A percentile compares a stretch with the other conserved stretches of the same genome.
Conservation (phyloP, 2,329 filamentous ascomycete genomes). For the Fusarium falciforme region DNA sequence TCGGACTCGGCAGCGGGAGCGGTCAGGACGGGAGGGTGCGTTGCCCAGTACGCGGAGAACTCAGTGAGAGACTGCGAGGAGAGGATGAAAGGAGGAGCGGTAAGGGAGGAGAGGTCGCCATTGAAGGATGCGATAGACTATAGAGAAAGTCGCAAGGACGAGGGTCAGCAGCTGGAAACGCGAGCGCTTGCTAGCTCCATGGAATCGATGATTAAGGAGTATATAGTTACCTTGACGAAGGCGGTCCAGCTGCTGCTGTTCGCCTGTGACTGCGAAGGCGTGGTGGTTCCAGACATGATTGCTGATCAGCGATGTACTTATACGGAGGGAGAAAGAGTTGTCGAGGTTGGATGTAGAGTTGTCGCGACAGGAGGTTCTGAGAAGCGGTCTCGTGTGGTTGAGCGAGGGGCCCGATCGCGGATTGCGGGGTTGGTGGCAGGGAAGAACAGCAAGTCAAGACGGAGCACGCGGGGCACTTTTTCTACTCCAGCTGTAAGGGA, state of each 20-base stretch:
- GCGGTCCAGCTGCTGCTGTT: constrained; percentile 62
- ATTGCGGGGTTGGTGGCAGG: constrained; percentile 42
- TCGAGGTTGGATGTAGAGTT: constrained; percentile 11
- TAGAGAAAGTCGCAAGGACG: constrained; percentile 24
- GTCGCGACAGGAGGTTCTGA: constrained; percentile 22
- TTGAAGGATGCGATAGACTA: constrained; percentile 84
- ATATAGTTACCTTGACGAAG: constrained; percentile 61
- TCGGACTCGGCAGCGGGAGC: constrained; percentile 84
- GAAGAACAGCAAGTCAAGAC: constrained; percentile 18
- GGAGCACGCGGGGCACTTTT: constrained; percentile 24
- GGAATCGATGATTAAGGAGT: neutral
- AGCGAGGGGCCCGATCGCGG: constrained; percentile 38
- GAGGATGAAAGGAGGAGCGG: constrained; percentile 85
- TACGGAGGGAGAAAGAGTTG: constrained; percentile 4
- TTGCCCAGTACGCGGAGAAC: constrained; percentile 86
- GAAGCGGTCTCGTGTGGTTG: constrained; percentile 35
- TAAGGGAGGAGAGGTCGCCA: constrained; percentile 83
- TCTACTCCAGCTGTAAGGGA: constrained; percentile 14
- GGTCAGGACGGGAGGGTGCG: constrained; percentile 81
- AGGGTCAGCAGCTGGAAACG: constrained; percentile 24
- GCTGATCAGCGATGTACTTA: constrained; percentile 5
- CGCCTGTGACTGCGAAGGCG: constrained; percentile 52
- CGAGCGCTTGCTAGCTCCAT: constrained; percentile 3
- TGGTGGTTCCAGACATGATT: constrained; percentile 46
- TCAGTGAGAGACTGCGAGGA: constrained; percentile 82